Percentiles rank a stretch among this genome's conserved stretches.
Evolutionary conservation across 2,329 filamentous ascomycete genomes (phyloP).

Genomic region (Amesomyces nigricolor): DNA sequence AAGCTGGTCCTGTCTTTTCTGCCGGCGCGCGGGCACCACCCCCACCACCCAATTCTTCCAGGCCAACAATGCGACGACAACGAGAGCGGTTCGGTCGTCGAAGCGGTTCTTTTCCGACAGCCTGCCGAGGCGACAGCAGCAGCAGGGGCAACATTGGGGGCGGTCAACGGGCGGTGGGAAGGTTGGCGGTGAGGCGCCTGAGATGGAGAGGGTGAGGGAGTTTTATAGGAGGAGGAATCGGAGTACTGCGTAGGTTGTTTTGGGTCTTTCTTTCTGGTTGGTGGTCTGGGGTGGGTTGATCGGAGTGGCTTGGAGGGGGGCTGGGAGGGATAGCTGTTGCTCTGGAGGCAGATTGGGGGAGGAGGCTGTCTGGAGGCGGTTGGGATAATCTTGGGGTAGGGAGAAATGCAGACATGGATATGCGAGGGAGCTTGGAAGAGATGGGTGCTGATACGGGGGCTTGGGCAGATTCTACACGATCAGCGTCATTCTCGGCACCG

Average conservation of each 20-base stretch:
- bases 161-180: slow-evolving; percentile 22
- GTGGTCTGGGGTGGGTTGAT: too few relatives aligned
- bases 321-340: too few relatives aligned
- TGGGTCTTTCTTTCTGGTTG: background rate
- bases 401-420: slow-evolving; percentile 15
- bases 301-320: too few relatives aligned
- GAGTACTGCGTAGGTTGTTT: slow-evolving; percentile 54
- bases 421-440: slow-evolving; percentile 15
- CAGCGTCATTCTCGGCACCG: slow-evolving; percentile 72
- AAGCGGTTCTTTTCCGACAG: slow-evolving; percentile 19
- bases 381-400: background rate
- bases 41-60: background rate
- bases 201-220: slow-evolving; percentile 59
- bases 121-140: slow-evolving; percentile 24
- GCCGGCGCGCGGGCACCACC: slow-evolving; percentile 12
- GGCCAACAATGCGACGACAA: background rate
- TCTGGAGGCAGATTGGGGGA: too few relatives aligned
- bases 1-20: slow-evolving; percentile 19
- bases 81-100: background rate
- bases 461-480: slow-evolving; percentile 63
- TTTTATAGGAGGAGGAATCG: slow-evolving; percentile 63
- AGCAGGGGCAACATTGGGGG: slow-evolving; percentile 22
- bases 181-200: slow-evolving; percentile 34
- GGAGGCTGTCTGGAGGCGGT: too few relatives aligned
- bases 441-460: background rate